Base-by-base conservation (phyloP, 305 asterid genomes). In the Fraxinus velutina region DNA sequence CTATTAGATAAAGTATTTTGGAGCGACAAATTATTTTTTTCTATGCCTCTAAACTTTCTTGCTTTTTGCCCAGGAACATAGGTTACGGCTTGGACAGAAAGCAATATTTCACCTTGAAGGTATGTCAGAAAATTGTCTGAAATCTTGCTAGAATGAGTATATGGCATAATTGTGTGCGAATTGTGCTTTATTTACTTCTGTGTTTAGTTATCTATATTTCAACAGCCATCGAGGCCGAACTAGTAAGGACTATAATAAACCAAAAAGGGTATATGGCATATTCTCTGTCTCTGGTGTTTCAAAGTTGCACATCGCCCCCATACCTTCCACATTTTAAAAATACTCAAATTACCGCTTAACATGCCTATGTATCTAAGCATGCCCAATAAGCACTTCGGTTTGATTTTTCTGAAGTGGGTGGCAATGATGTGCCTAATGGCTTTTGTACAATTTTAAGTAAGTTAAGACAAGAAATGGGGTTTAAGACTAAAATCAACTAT, bases 31-130 rank as follows among this genome's bases (percentile, higher is more conserved):
- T 24, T 24, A 32, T n/a, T 57, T 50, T 10, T 22, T 6, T 17
- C 19, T 50, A 81, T 22, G 22, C 71, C 71, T 68, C 52, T 73
- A 39, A 82, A 57, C 36, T 70, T 36, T 42, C 71, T 44, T 84
- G 24, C 76, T 80, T 77, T 70, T 77, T 44, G 34, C 47, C 75
- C 98, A 95, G 99, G 96, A 95, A 79, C 98, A 94, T 80, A 90
- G 98, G 85, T 83, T 92, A 87, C 96, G 93, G 21, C 97, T 92
- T 19, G 99, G 99, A 78, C 98, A 95, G 89, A 95, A 95, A 91
- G 95, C 98, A 52, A 94, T 95, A 86, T 95, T 95, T 86, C 99
- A 95, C 88, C 97, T 95, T 72, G 99, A 95, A 95, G 99, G 99
- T 95, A 90, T 22, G 86, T 42, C 50, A 42, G 50, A 42, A 42